These are phyloP conservation scores for Hypholoma fasciculare DNA, from an alignment of 768 basidiomycete species.

Conservation along the genomic window DNA sequence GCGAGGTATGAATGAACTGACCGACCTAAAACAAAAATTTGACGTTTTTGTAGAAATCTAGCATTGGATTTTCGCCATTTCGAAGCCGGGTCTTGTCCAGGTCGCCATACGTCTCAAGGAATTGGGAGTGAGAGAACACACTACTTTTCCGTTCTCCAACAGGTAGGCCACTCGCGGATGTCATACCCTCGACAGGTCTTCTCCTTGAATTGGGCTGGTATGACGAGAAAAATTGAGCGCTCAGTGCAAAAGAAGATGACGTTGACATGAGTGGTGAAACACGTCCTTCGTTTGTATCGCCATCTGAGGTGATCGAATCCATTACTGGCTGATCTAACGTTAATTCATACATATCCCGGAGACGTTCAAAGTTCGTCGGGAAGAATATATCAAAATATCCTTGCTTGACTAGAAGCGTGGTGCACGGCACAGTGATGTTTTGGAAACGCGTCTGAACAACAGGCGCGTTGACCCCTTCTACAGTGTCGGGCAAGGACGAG, in stretches of 20 bases:
- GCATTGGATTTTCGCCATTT: slow-evolving; percentile 87
- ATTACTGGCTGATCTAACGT: slow-evolving; percentile 62
- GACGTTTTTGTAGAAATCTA: slow-evolving; percentile 91
- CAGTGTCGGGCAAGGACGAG: slow-evolving; percentile 80
- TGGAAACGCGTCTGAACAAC: slow-evolving; percentile 94
- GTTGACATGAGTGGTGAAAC: slow-evolving; percentile 53
- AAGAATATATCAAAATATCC: slow-evolving; percentile 99
- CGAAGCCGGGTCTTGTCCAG: slow-evolving; percentile 64
- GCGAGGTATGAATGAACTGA: neutral
- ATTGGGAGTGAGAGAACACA: slow-evolving; percentile 88
- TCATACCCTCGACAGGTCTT: slow-evolving; percentile 65
- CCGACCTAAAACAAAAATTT: slow-evolving; percentile 76
- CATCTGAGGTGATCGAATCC: slow-evolving; percentile 17
- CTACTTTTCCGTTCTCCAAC: slow-evolving; percentile 79
- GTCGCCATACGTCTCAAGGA: slow-evolving; percentile 84
- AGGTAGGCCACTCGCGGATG: slow-evolving; percentile 74
- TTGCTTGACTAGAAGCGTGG: slow-evolving; percentile 88
- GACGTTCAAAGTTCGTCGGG: slow-evolving; percentile 83
- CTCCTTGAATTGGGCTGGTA: slow-evolving; percentile 57
- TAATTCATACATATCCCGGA: slow-evolving; percentile 90
- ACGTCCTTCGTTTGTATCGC: slow-evolving; percentile 34
- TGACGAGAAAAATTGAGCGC: slow-evolving; percentile 73
- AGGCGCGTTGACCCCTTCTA: slow-evolving; percentile 76
- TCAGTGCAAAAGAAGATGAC: slow-evolving; percentile 51
- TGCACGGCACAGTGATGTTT: slow-evolving; percentile 83